Percentiles rank a stretch among this genome's conserved stretches.
Conservation (phyloP, 176 grass and related monocot species). For the Cymbopogon citratus region DNA sequence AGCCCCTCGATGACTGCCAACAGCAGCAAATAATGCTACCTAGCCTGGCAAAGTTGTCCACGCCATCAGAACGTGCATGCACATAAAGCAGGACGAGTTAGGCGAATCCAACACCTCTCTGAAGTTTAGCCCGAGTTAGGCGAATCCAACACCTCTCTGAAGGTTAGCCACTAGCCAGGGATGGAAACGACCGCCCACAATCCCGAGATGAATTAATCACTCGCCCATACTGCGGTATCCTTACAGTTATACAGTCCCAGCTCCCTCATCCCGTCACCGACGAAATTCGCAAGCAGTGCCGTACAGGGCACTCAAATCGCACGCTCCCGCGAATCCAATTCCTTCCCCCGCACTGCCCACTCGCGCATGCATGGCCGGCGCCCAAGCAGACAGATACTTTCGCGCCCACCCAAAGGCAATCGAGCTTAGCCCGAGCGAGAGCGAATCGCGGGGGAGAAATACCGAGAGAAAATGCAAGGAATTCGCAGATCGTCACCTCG, state of each 20-base stretch:
- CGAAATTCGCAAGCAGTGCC: slow-evolving; percentile 15
- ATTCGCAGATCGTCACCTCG: slow-evolving; percentile 42
- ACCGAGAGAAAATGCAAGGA: background rate
- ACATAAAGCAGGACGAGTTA: slow-evolving; percentile 17
- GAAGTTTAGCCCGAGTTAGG: background rate
- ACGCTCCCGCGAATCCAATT: slow-evolving; percentile 27
- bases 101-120: background rate
- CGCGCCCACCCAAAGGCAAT: slow-evolving; percentile 24
- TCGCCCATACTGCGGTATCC: background rate
- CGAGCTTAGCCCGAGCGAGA: background rate
- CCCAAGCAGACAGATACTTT: slow-evolving; percentile 1
- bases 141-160: background rate
- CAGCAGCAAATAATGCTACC: background rate
- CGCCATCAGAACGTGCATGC: slow-evolving; percentile 19
- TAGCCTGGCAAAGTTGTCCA: background rate
- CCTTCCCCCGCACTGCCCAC: background rate
- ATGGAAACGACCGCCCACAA: background rate
- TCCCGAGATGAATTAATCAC: slow-evolving; percentile 3
- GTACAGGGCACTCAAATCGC: slow-evolving; percentile 33
- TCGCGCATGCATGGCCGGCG: background rate
- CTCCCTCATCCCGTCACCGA: background rate
- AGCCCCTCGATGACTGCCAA: slow-evolving; percentile 17
- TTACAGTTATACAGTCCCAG: background rate
- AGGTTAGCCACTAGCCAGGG: slow-evolving; percentile 1
- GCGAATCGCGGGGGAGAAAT: background rate